These are phyloP conservation scores for Talaromyces sp. DNA, from an alignment of 2,329 filamentous ascomycete genomes.

Conservation along the genomic window DNA sequence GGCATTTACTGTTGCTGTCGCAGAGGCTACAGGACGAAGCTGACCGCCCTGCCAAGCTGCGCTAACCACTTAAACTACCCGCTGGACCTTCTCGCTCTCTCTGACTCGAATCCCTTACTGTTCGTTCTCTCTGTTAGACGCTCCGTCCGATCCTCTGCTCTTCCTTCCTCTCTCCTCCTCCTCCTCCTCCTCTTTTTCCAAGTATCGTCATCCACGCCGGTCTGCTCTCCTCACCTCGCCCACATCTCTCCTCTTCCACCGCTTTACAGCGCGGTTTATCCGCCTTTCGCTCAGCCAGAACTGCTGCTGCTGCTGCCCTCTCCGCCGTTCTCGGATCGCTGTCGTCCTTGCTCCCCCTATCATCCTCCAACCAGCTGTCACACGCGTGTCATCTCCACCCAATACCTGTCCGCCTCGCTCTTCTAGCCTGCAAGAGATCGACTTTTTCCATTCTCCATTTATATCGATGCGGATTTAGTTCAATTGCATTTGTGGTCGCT, in stretches of 20 bases:
- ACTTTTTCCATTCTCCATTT: neutral
- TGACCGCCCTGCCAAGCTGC: conserved; percentile 14
- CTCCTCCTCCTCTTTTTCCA: conserved; percentile 12
- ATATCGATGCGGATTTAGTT: neutral
- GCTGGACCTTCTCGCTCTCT: conserved; percentile 6
- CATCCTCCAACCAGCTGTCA: conserved; percentile 3
- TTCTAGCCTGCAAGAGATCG: neutral
- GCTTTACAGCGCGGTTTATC: conserved; percentile 12
- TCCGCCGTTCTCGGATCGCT: conserved; percentile 6
- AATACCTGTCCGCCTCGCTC: conserved; percentile 1
- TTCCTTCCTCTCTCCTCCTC: conserved; percentile 10
- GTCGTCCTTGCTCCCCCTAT: conserved; percentile 4
- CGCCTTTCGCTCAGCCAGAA: conserved; percentile 17
- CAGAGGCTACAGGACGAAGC: neutral
- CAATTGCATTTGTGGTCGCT: conserved; percentile 2
- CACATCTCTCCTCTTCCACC: conserved; percentile 14
- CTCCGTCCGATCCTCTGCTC: conserved; percentile 10
- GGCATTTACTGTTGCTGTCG: neutral
- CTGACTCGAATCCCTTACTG: conserved; percentile 5
- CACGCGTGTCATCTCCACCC: conserved; percentile 12
- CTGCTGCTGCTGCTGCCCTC: neutral
- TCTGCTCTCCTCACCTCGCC: conserved; percentile 8
- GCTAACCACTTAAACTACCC: conserved; percentile 3
- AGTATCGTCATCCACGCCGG: conserved; percentile 10
- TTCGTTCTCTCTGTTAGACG: neutral